phyloP scores from a whole-genome alignment of 2,329 filamentous ascomycete species.

The Emmonsiellopsis sp. region DNA sequence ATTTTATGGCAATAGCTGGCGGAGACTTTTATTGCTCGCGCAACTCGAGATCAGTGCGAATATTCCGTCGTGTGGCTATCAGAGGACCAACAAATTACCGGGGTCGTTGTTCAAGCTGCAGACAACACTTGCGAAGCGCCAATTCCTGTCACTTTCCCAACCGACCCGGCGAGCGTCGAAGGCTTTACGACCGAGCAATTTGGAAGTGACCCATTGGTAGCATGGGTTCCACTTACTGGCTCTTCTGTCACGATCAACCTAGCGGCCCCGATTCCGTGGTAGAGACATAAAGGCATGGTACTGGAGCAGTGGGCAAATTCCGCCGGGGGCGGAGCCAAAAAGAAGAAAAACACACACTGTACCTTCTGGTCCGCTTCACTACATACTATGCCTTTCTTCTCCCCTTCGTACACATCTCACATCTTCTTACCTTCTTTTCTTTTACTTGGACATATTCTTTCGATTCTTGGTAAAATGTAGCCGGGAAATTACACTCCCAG shows the following conservation, averaged over 20 bases:
- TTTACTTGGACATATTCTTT: too few relatives aligned
- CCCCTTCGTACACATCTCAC: too few relatives aligned
- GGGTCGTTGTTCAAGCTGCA: slow-evolving; percentile 41
- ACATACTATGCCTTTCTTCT: too few relatives aligned
- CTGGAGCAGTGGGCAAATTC: neutral
- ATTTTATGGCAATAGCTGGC: slow-evolving; percentile 28
- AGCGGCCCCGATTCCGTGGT: slow-evolving; percentile 27
- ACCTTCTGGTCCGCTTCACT: too few relatives aligned
- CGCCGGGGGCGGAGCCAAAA: too few relatives aligned
- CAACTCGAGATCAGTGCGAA: slow-evolving; percentile 44
- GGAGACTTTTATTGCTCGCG: slow-evolving; percentile 42
- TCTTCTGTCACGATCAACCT: slow-evolving; percentile 37
- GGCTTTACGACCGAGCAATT: slow-evolving; percentile 42
- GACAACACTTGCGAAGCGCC: slow-evolving; percentile 42
- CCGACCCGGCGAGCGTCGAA: slow-evolving; percentile 32
- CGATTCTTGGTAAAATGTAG: too few relatives aligned
- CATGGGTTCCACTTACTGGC: slow-evolving; percentile 41
- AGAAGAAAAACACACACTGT: too few relatives aligned
- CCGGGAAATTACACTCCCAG: too few relatives aligned
- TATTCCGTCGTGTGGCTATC: slow-evolving; percentile 41
- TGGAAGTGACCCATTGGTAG: slow-evolving; percentile 44
- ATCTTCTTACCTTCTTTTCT: too few relatives aligned
- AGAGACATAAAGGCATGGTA: neutral
- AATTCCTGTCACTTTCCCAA: slow-evolving; percentile 48
- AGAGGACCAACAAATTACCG: slow-evolving; percentile 36